Percentiles rank a stretch among this genome's conserved stretches.
phyloP scores from a whole-genome alignment of 2,329 filamentous ascomycete species.

The Alternaria ethzedia region DNA sequence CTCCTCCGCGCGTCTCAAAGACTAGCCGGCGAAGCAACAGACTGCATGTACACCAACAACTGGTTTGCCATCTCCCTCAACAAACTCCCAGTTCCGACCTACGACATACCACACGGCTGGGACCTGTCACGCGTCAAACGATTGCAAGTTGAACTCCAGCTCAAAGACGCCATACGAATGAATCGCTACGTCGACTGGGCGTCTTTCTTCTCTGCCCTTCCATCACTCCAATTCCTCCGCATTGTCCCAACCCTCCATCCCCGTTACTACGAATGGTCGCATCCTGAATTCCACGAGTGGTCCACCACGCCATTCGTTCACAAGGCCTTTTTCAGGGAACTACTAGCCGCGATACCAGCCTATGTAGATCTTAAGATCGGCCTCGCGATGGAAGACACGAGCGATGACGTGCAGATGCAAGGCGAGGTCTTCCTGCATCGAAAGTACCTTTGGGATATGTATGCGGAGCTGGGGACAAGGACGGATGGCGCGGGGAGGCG shows the following conservation, averaged over 20 bases:
- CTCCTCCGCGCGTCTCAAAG: conserved; percentile 28
- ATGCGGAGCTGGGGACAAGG: conserved; percentile 20
- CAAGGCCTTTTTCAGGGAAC: conserved; percentile 38
- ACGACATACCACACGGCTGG: conserved; percentile 37
- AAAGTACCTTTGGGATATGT: conserved; percentile 29
- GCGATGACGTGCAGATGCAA: conserved; percentile 23
- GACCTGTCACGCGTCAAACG: conserved; percentile 28
- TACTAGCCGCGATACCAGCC: conserved; percentile 28
- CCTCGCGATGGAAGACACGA: conserved; percentile 1
- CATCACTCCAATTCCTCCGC: conserved; percentile 27
- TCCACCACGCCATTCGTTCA: conserved; percentile 30
- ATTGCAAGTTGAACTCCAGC: conserved; percentile 35
- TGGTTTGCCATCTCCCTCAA: conserved; percentile 38
- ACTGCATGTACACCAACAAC: conserved; percentile 36
- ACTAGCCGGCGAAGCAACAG: conserved; percentile 33
- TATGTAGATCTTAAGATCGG: conserved; percentile 29
- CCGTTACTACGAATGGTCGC: conserved; percentile 39
- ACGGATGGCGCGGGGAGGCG: not conserved
- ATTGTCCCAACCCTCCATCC: conserved; percentile 37
- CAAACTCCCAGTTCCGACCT: conserved; percentile 25
- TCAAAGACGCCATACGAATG: conserved; percentile 42
- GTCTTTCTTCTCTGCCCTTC: conserved; percentile 30
- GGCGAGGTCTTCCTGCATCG: conserved; percentile 13
- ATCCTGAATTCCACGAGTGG: conserved; percentile 32
- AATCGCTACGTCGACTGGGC: conserved; percentile 41